A percentile compares a stretch with the other conserved stretches of the same genome.
Conservation (phyloP, 768 basidiomycete species). For the Vishniacozyma victoriae region DNA sequence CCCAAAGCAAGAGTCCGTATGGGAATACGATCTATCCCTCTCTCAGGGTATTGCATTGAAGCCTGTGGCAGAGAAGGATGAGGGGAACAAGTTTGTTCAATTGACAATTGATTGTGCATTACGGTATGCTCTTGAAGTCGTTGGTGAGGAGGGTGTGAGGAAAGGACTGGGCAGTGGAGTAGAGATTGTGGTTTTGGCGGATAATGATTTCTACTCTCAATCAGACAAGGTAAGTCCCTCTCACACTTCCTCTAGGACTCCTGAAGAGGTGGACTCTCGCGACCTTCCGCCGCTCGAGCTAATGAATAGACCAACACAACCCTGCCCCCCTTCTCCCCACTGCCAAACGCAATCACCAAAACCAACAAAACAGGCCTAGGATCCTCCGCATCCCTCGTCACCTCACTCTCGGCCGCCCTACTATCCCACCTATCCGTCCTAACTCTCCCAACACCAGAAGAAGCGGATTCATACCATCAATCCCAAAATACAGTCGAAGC, state of each 20-base stretch:
- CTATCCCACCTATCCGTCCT: slow-evolving; percentile 69
- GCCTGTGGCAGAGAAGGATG: slow-evolving; percentile 1
- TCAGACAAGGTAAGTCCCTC: slow-evolving; percentile 67
- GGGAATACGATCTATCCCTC: slow-evolving; percentile 60
- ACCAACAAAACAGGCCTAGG: slow-evolving; percentile 99
- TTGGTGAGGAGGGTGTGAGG: slow-evolving; percentile 11
- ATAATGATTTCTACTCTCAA: slow-evolving; percentile 98
- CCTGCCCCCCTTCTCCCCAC: slow-evolving; percentile 72
- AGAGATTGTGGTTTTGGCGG: slow-evolving; percentile 76
- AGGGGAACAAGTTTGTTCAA: slow-evolving; percentile 80
- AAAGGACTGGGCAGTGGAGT: slow-evolving; percentile 50
- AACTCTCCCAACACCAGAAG: slow-evolving; percentile 34
- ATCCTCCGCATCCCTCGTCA: slow-evolving; percentile 93
- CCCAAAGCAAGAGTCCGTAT: slow-evolving; percentile 56
- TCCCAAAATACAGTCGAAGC: slow-evolving; percentile 34
- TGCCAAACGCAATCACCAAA: slow-evolving; percentile 62
- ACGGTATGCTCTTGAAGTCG: not conserved
- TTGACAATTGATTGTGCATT: slow-evolving; percentile 57
- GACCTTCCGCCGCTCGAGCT: too few relatives aligned
- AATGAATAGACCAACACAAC: too few relatives aligned
- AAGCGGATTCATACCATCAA: slow-evolving; percentile 49
- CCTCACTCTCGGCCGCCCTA: slow-evolving; percentile 81
- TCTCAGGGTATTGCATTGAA: slow-evolving; percentile 1
- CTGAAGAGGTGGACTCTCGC: slow-evolving; percentile 57
- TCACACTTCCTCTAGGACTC: not conserved